Base-by-base conservation (phyloP, 2,329 filamentous ascomycete species). In the Xylariomycetidae sp. region DNA sequence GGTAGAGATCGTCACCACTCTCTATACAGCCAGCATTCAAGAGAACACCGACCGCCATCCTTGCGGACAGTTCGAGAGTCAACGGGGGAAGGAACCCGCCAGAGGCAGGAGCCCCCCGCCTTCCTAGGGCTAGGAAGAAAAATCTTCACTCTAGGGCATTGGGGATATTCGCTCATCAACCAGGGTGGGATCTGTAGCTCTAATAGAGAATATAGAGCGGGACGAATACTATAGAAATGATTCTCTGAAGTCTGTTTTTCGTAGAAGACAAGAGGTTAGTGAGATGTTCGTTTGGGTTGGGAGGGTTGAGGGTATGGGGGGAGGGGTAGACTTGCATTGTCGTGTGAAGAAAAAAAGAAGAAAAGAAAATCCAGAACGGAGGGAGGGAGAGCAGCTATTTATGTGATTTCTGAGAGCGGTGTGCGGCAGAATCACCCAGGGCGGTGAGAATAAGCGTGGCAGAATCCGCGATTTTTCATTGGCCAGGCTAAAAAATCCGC, bases 141-240 rank as follows among this genome's bases (percentile, higher is more conserved):
- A 66, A 72, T 73, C 66, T 83, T 89, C 85, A 92, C 85, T 88
- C 85, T 86, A 78, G 81, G 83, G 82, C 69, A 74, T 73, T 80
- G 86, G 86, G 84, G 86, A 86, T 82, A 77, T 85, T 85, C 56
- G 67, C 64, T 94, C 87, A 92, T 94, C 87, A 86, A 85, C 85
- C 86, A 88, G 86, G 85, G 81, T 90, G 78, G 80, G 80, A 77
- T 88, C 83, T 90, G 84, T 88, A 78, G 85, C 88, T 94, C 74
- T 74, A 84, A 77, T 88, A 76, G 79, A 80, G 78, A 90, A 83
- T 80, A 87, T 83, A 92, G 85, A 87, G 80, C 75, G 74, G 76
- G 84, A 88, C 80, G 80, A 86, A 75, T 82, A 89, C 88, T 95
- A 88, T 89, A 94, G 85, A 94, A 94, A 86, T 87, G 86, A 90